phyloP scores from a whole-genome alignment of 805 yeast species.

The Cyberlindnera samutprakarnensis region DNA sequence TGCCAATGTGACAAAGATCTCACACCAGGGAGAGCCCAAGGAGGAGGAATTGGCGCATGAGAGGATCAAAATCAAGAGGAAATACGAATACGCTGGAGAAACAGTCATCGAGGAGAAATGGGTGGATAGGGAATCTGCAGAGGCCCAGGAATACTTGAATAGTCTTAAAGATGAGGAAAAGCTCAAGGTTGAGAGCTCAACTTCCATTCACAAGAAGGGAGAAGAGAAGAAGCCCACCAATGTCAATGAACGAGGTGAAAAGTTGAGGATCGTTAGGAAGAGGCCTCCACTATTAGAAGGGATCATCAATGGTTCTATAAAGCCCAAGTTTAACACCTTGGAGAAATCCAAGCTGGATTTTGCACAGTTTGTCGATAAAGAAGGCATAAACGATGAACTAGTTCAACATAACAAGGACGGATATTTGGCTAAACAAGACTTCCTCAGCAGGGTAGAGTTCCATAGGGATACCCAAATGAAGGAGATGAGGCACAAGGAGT shows the following conservation, averaged over 20 bases:
- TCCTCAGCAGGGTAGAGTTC: conserved; percentile 65
- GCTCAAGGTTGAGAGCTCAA: conserved; percentile 12
- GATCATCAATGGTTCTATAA: conserved; percentile 59
- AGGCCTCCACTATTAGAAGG: conserved; percentile 72
- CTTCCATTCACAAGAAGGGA: conserved; percentile 6
- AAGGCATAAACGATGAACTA: conserved; percentile 79
- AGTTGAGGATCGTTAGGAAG: conserved; percentile 51
- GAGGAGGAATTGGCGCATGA: conserved; percentile 31
- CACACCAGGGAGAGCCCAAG: too few relatives aligned
- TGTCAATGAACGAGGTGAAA: conserved; percentile 23
- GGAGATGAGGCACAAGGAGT: conserved; percentile 28
- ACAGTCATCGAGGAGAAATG: conserved; percentile 66
- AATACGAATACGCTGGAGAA: conserved; percentile 88
- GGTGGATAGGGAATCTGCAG: conserved; percentile 75
- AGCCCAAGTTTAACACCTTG: conserved; percentile 78
- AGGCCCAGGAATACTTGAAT: conserved; percentile 73
- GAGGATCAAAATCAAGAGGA: conserved; percentile 62
- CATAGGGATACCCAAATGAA: conserved; percentile 31
- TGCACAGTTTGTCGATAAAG: conserved; percentile 87
- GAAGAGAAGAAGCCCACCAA: conserved; percentile 8
- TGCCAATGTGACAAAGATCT: conserved; percentile 11
- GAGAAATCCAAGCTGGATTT: conserved; percentile 93
- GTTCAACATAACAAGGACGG: conserved; percentile 81
- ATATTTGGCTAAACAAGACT: conserved; percentile 84
- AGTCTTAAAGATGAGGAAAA: conserved; percentile 37